Base-by-base conservation (phyloP, 148 eudicot species). In the Selenicereus undatus region DNA sequence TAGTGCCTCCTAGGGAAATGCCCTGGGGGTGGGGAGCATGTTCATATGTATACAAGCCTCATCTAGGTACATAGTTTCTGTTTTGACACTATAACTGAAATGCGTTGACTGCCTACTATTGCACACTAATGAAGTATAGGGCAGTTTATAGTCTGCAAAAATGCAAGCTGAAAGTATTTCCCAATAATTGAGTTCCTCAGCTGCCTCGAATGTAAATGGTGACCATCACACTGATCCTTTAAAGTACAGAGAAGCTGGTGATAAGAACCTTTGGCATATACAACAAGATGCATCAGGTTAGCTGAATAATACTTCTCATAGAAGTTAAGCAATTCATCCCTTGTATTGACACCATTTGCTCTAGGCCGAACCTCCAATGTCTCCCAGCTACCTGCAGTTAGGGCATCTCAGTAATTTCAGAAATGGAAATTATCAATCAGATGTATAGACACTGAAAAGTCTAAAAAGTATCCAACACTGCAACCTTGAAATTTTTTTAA, bases 251-350 rank as follows among this genome's bases (percentile, higher is more conserved):
- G 30, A 70, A 30, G 42, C 48, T 65, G 21, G 39, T 21, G 78
- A 62, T 86, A 17, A 60, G 68, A 82, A 95, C 99, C 99, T 89
- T 95, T 92, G 64, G 85, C 32, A 88, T 95, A 95, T 39, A 95
- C 90, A 58, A 93, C 99, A 80, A 95, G 93, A 81, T 89, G 91
- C 99, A 95, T 93, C 76, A 91, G 89, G 83, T 93, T 95, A 78
- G 99, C 87, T 73, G 97, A 95, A 86, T 95, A 95, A 80, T 95
- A 83, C 77, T 93, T 89, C 75, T 87, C 81, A 76, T 95, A 93
- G 54, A 95, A 95, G 83, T 91, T 88, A 81, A 95, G 83, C 80
- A 95, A 91, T 80, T 95, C 97, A 17, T 91, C 82, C 83, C 97
- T 90, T 45, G 99, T 93, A 81, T 93, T 85, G 30, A 92, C 52